phyloP scores from a whole-genome alignment of 176 grass and related monocot species.

The Saccharum officinarum region DNA sequence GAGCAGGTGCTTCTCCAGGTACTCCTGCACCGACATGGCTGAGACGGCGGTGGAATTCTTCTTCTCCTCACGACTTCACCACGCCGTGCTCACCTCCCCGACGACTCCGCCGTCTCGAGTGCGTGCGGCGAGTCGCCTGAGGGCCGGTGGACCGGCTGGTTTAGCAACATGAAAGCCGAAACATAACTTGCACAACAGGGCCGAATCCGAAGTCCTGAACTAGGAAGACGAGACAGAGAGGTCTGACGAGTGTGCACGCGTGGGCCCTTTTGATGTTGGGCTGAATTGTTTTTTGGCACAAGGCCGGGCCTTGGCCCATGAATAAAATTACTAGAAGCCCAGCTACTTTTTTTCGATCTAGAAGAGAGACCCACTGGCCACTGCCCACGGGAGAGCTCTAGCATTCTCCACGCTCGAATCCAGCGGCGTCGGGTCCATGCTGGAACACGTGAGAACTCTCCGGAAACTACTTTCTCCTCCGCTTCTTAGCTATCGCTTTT shows the following conservation, averaged over 20 bases:
- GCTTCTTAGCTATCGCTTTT: background rate
- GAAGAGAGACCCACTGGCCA: background rate
- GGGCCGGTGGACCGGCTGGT: no score
- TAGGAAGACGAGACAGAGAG: background rate
- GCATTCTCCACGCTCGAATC: background rate
- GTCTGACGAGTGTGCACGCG: background rate
- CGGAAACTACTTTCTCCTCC: slow-evolving; percentile 17
- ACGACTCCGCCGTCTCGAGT: slow-evolving; percentile 6
- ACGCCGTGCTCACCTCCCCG: background rate
- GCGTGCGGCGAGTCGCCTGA: background rate
- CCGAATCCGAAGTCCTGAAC: background rate
- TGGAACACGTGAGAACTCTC: slow-evolving; percentile 32
- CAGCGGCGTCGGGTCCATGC: background rate
- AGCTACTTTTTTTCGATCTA: background rate
- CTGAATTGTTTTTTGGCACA: background rate
- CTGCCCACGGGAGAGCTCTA: background rate
- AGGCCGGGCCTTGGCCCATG: background rate
- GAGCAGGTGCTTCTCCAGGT: slow-evolving; percentile 85
- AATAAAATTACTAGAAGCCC: background rate
- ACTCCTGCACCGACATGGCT: slow-evolving; percentile 97
- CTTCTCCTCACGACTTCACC: background rate
- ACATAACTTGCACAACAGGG: no score
- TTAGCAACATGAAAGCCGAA: no score
- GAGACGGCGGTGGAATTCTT: background rate
- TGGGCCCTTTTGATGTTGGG: background rate